Evolutionary conservation across 148 eudicot species (phyloP).

Genomic region (Pouteria glomerata): DNA sequence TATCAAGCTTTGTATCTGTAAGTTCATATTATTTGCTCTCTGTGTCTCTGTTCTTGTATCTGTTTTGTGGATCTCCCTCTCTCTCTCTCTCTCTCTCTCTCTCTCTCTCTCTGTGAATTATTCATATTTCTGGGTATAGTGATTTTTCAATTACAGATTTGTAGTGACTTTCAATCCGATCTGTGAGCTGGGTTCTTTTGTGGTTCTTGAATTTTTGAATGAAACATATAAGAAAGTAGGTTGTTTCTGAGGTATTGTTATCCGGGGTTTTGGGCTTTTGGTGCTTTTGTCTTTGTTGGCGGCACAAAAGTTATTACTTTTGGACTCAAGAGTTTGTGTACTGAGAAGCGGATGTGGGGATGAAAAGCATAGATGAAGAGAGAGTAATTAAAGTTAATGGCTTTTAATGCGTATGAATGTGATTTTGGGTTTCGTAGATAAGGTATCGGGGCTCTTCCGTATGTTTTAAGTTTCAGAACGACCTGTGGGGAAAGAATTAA

Average conservation of each 20-base stretch:
- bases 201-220: constrained; percentile 1
- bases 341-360: not conserved
- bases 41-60: no score
- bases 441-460: not conserved
- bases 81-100: not conserved
- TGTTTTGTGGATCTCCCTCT: no score
- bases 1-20: constrained; percentile 13
- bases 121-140: not conserved
- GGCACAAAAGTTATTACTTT: not conserved
- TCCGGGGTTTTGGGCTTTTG: constrained; percentile 5
- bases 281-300: not conserved
- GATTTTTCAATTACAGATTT: not conserved
- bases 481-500: not conserved
- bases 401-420: not conserved
- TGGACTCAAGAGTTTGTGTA: not conserved
- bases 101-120: not conserved
- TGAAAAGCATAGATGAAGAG: not conserved
- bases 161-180: not conserved
- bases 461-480: not conserved
- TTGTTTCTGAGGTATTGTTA: constrained; percentile 10
- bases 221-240: not conserved
- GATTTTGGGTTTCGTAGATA: not conserved
- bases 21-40: constrained; percentile 16
- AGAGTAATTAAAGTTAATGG: not conserved
- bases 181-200: constrained; percentile 13